These are phyloP conservation scores for Apiospora sp. DNA, from an alignment of 2,329 filamentous ascomycete species.

Conservation along the genomic window DNA sequence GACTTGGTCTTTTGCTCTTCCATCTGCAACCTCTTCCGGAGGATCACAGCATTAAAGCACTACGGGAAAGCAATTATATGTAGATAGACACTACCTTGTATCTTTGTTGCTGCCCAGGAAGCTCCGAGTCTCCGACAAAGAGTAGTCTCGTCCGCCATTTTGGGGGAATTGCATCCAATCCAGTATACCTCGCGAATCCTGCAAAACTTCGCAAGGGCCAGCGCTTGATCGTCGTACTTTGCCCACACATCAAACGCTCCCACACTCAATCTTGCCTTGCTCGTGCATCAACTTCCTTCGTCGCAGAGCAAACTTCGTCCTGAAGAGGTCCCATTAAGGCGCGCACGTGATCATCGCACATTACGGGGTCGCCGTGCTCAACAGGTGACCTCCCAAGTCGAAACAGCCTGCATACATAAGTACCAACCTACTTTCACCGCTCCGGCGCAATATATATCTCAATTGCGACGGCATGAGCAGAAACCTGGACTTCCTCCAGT, in stretches of 20 bases:
- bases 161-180: not conserved
- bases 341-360: conserved; percentile 6
- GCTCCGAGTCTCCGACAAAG: not conserved
- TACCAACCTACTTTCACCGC: not conserved
- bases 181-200: conserved; percentile 11
- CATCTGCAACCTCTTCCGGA: not conserved
- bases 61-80: not conserved
- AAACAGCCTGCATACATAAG: not conserved
- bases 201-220: not conserved
- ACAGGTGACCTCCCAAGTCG: not conserved
- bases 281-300: conserved; percentile 4
- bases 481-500: not conserved
- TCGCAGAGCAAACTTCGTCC: conserved; percentile 8
- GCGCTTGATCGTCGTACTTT: conserved; percentile 3
- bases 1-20: not conserved
- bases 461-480: not conserved
- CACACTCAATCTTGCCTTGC: conserved; percentile 4
- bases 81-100: not conserved
- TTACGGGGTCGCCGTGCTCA: not conserved
- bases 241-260: not conserved
- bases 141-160: not conserved
- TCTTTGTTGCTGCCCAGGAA: not conserved
- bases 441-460: conserved; percentile 1
- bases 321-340: not conserved
- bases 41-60: not conserved